Evolutionary conservation across 2,329 filamentous ascomycete genomes (phyloP).

Genomic region (Passalora sequoiae): DNA sequence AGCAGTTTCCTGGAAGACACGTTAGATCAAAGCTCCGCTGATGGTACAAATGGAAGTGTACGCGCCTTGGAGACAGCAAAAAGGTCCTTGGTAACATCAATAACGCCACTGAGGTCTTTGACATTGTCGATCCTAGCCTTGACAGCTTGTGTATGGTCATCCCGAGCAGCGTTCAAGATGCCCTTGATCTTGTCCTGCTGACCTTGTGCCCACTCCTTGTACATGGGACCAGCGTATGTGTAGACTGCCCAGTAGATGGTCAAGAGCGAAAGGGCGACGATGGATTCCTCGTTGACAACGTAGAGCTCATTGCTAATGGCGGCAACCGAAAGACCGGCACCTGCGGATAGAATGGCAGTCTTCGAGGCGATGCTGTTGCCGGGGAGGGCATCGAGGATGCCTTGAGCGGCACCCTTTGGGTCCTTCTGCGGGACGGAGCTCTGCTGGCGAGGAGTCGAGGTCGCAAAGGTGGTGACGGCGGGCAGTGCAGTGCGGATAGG

Average conservation of each 20-base stretch:
- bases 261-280: slow-evolving; percentile 87
- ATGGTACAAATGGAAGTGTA: background rate
- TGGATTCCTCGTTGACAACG: slow-evolving; percentile 97
- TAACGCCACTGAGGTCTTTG: slow-evolving; percentile 86
- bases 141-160: slow-evolving; percentile 92
- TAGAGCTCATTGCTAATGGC: slow-evolving; percentile 99
- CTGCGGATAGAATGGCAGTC: slow-evolving; percentile 92
- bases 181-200: slow-evolving; percentile 90
- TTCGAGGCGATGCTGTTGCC: slow-evolving; percentile 91
- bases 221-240: slow-evolving; percentile 88
- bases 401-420: slow-evolving; percentile 95
- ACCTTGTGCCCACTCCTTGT: slow-evolving; percentile 83
- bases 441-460: slow-evolving; percentile 58
- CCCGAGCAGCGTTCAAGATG: slow-evolving; percentile 89
- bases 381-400: slow-evolving; percentile 86
- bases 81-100: slow-evolving; percentile 93
- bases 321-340: slow-evolving; percentile 83
- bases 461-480: slow-evolving; percentile 64
- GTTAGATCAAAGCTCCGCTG: too few relatives aligned
- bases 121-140: slow-evolving; percentile 92
- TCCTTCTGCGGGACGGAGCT: slow-evolving; percentile 69
- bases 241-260: slow-evolving; percentile 88
- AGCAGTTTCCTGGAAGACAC: slow-evolving; percentile 77
- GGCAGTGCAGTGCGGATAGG: slow-evolving; percentile 69
- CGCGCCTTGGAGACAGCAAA: slow-evolving; percentile 96